Conservation (phyloP, 345 rosid species). For the Nasturtium officinale region DNA sequence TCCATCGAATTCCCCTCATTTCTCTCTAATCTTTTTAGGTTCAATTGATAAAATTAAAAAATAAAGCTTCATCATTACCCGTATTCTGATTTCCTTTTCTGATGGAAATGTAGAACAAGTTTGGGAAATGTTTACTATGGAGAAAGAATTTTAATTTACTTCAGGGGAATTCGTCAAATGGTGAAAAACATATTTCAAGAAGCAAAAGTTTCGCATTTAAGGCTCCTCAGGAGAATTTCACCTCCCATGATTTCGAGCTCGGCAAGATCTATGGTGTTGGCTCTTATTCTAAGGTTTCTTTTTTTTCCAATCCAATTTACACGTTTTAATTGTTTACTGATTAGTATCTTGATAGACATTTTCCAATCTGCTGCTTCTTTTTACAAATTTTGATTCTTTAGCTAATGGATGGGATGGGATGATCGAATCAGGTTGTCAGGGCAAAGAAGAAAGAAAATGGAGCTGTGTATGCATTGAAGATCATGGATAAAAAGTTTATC, state of each 20-base stretch:
- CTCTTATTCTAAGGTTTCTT: conserved; percentile 88
- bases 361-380: background rate
- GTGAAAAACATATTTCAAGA: conserved; percentile 24
- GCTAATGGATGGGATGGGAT: conserved; percentile 27
- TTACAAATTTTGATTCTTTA: background rate
- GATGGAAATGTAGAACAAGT: conserved; percentile 39
- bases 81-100: background rate
- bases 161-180: conserved; percentile 52
- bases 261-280: conserved; percentile 99
- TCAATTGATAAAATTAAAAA: conserved; percentile 14
- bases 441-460: conserved; percentile 94
- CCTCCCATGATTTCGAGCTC: conserved; percentile 82
- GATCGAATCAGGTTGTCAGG: conserved; percentile 75
- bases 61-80: conserved; percentile 15
- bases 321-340: background rate
- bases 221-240: conserved; percentile 97
- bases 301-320: background rate
- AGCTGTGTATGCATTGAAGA: conserved; percentile 84
- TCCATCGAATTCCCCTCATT: conserved; percentile 41
- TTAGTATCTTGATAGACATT: background rate
- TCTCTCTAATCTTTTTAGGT: conserved; percentile 14
- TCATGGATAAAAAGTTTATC: conserved; percentile 98
- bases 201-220: conserved; percentile 88
- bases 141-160: conserved; percentile 89
- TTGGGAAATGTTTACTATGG: conserved; percentile 80